A percentile compares a stretch with the other conserved stretches of the same genome.
Evolutionary conservation across 2,329 filamentous ascomycete genomes (phyloP).

Genomic region (Ophiocordyceps unilateralis): DNA sequence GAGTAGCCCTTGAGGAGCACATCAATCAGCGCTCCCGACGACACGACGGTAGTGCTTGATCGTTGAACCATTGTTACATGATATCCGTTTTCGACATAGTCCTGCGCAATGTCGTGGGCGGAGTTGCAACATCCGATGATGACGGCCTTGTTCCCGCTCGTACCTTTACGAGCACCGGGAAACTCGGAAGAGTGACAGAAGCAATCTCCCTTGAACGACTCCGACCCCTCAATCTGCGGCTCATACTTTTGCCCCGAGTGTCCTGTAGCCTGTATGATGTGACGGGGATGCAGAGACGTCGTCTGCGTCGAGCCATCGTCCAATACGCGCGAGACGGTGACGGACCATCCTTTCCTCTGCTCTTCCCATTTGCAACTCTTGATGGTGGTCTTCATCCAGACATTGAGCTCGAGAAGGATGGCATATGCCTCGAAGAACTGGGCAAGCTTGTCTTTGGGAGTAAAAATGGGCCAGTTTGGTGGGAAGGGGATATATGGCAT

Average conservation of each 20-base stretch:
- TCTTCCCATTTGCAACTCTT: conserved; percentile 32
- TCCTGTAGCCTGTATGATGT: conserved; percentile 51
- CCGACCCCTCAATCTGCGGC: conserved; percentile 38
- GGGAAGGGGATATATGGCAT: conserved; percentile 51
- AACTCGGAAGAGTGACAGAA: conserved; percentile 48
- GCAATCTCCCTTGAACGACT: conserved; percentile 38
- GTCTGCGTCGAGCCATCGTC: conserved; percentile 29
- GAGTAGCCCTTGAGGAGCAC: conserved; percentile 33
- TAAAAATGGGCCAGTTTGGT: conserved; percentile 49
- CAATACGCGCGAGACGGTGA: conserved; percentile 32
- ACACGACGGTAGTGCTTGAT: conserved; percentile 45
- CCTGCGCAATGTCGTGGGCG: conserved; percentile 51
- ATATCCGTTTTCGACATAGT: conserved; percentile 49
- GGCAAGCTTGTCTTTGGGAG: conserved; percentile 53
- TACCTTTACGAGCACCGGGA: conserved; percentile 27
- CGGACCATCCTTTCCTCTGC: conserved; percentile 31
- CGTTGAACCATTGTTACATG: conserved; percentile 55
- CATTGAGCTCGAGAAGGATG: conserved; percentile 46
- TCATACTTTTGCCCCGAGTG: conserved; percentile 49
- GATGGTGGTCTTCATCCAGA: conserved; percentile 41
- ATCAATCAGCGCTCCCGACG: conserved; percentile 32
- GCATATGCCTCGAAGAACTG: conserved; percentile 54
- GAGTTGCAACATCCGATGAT: conserved; percentile 55
- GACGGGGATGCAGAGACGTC: conserved; percentile 40
- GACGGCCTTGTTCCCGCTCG: conserved; percentile 39